Conservation (phyloP, 768 basidiomycete genomes). For the Xerocomus brunneocitrinus region DNA sequence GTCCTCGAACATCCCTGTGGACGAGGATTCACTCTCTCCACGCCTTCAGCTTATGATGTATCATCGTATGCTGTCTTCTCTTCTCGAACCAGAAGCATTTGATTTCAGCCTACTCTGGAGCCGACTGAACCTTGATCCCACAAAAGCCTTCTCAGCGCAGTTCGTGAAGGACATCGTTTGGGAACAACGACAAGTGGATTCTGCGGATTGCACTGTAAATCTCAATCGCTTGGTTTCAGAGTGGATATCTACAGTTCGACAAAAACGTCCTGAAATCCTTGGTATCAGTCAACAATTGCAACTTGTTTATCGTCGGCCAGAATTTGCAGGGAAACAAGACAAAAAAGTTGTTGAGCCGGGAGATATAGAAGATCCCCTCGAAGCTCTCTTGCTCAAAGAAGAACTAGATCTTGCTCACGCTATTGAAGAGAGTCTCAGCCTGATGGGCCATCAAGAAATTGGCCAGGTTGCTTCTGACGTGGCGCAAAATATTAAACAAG, state of each 20-base stretch:
- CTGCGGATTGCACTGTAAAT: slow-evolving; percentile 19
- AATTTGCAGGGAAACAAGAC: background rate
- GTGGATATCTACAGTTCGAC: slow-evolving; percentile 30
- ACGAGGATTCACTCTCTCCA: slow-evolving; percentile 54
- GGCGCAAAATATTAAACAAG: slow-evolving; percentile 6
- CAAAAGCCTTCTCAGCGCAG: slow-evolving; percentile 40
- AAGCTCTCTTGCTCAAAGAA: slow-evolving; percentile 29
- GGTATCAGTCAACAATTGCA: slow-evolving; percentile 36
- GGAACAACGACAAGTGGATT: slow-evolving; percentile 16
- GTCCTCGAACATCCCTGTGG: slow-evolving; percentile 44
- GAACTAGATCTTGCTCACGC: slow-evolving; percentile 42
- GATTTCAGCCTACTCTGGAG: slow-evolving; percentile 55
- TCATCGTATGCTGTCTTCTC: slow-evolving; percentile 53
- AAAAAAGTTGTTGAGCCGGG: slow-evolving; percentile 2
- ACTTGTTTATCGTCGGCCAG: slow-evolving; percentile 37
- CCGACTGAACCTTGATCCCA: slow-evolving; percentile 40
- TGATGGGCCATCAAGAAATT: slow-evolving; percentile 11
- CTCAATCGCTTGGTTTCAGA: slow-evolving; percentile 29
- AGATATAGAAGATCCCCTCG: slow-evolving; percentile 11
- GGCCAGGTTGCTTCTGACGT: slow-evolving; percentile 4
- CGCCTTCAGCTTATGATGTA: slow-evolving; percentile 79
- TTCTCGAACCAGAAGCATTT: slow-evolving; percentile 43
- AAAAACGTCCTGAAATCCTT: slow-evolving; percentile 18
- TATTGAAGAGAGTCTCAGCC: slow-evolving; percentile 43
- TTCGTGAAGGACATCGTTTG: slow-evolving; percentile 39